Conservation (phyloP, 306 rosid species). For the Sesbania bispinosa region DNA sequence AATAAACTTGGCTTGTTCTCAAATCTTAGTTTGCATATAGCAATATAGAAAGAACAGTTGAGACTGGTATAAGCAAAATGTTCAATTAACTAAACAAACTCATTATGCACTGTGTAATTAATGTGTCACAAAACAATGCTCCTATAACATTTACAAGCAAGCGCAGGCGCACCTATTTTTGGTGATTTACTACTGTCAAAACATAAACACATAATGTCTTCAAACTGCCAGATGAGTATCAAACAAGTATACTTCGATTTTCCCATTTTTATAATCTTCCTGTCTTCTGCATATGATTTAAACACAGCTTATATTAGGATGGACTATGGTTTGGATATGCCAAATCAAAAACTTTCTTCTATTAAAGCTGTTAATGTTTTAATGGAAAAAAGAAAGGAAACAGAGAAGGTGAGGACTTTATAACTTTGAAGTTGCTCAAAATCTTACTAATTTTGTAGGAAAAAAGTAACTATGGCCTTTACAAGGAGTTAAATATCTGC, state of each 20-base stretch:
- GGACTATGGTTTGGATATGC: not conserved
- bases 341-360: not conserved
- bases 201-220: not conserved
- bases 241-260: not conserved
- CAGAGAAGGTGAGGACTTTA: not conserved
- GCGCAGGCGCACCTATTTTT: not conserved
- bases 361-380: not conserved
- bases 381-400: not conserved
- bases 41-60: not conserved
- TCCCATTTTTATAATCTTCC: not conserved
- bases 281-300: not conserved
- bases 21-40: slow-evolving; percentile 14
- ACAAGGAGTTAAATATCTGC: no score
- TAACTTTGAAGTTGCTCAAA: not conserved
- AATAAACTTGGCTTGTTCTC: slow-evolving; percentile 11
- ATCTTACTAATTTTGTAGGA: no score
- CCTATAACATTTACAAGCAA: slow-evolving; percentile 9
- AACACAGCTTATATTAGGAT: not conserved
- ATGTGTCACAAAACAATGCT: slow-evolving; percentile 6
- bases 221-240: not conserved
- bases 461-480: no score
- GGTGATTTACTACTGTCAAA: not conserved
- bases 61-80: not conserved
- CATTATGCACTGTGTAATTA: not conserved
- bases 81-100: not conserved